Percentiles rank a stretch among this genome's conserved stretches.
These are phyloP conservation scores for Solanum medicagineum DNA, from an alignment of 257 asterid species.

Conservation along the genomic window DNA sequence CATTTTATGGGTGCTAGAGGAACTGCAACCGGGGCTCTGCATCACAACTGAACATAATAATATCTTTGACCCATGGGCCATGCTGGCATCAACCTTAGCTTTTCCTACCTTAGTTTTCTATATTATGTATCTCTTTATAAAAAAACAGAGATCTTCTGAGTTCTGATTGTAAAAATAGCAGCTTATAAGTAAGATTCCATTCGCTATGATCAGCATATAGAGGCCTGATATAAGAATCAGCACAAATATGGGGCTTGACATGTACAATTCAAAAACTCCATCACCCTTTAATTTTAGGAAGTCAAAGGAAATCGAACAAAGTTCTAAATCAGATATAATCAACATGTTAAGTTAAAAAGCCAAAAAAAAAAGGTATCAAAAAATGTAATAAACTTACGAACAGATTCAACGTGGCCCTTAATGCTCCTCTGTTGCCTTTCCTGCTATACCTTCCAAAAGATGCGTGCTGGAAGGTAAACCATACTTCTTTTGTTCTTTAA, in stretches of 20 bases:
- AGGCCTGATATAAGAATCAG: neutral
- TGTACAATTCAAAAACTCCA: neutral
- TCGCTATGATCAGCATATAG: neutral
- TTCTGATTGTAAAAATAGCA: neutral
- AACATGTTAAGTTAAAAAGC: neutral
- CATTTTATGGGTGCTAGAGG: neutral
- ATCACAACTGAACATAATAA: neutral
- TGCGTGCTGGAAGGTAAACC: neutral
- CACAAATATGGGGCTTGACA: neutral
- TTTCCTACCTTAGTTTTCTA: neutral
- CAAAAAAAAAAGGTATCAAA: neutral
- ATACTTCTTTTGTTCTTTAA: neutral
- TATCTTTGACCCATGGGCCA: neutral
- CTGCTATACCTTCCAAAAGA: neutral
- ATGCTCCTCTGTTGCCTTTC: neutral
- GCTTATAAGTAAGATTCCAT: neutral
- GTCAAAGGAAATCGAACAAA: neutral
- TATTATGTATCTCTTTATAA: neutral
- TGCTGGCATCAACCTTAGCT: neutral
- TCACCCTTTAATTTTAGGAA: neutral
- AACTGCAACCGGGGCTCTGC: neutral
- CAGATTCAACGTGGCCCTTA: neutral
- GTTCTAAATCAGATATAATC: neutral
- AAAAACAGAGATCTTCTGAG: neutral
- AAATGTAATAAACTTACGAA: neutral